phyloP scores from a whole-genome alignment of 495 filamentous ascomycete species.

The Penicillium alfredii region DNA sequence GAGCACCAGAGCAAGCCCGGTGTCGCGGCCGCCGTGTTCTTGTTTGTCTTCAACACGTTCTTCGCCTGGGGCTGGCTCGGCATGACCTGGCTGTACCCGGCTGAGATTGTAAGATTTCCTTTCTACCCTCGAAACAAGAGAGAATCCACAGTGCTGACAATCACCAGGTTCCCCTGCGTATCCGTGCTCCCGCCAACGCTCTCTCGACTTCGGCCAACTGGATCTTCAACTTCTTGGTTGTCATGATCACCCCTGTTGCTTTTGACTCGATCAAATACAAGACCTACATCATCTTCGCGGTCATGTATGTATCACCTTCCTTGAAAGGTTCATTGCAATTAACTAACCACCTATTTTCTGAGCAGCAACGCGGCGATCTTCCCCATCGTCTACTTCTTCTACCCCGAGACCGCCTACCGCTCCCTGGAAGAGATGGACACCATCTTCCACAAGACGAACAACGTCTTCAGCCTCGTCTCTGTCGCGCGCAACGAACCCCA shows the following conservation, averaged over 20 bases:
- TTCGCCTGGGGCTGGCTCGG: slow-evolving; percentile 73
- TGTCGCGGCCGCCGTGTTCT: slow-evolving; percentile 52
- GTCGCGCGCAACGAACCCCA: slow-evolving; percentile 53
- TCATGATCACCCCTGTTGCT: slow-evolving; percentile 66
- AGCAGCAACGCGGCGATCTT: slow-evolving; percentile 61
- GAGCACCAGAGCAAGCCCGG: slow-evolving; percentile 29
- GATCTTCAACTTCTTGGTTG: slow-evolving; percentile 53
- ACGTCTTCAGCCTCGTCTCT: slow-evolving; percentile 50
- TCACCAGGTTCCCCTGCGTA: slow-evolving; percentile 54
- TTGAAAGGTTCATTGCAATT: background rate
- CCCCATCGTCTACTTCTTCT: slow-evolving; percentile 67
- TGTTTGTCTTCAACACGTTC: slow-evolving; percentile 73
- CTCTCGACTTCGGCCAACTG: slow-evolving; percentile 53
- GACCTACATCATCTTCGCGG: slow-evolving; percentile 77
- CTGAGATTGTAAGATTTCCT: slow-evolving; percentile 51
- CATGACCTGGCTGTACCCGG: slow-evolving; percentile 72
- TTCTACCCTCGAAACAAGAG: too few species aligned
- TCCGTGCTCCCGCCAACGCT: slow-evolving; percentile 69
- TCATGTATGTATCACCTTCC: slow-evolving; percentile 42
- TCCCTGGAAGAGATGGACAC: slow-evolving; percentile 69
- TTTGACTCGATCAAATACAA: slow-evolving; percentile 62
- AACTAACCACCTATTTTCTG: slow-evolving; percentile 5
- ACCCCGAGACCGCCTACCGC: slow-evolving; percentile 67
- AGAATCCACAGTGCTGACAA: too few species aligned
- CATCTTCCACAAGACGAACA: slow-evolving; percentile 58